Evolutionary conservation across 371 early-diverging fungal genomes (phyloP).

Genomic region (Coemansia linderi): DNA sequence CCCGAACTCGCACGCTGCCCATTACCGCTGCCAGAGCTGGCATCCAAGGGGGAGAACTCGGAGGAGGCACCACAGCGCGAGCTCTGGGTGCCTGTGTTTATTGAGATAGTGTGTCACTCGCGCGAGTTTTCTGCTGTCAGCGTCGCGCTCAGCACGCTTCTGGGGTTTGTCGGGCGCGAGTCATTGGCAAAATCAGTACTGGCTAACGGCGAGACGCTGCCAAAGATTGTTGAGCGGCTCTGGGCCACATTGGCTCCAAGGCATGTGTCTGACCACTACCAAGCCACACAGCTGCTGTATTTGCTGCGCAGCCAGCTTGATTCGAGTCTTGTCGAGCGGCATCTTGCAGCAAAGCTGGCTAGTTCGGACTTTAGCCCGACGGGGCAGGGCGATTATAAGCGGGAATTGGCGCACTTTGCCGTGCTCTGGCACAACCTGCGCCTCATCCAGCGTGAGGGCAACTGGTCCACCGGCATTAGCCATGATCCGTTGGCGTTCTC

Average conservation of each 20-base stretch:
- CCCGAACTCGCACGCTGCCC: conserved; percentile 12
- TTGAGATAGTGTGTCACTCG: conserved; percentile 10
- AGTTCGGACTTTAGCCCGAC: conserved; percentile 28
- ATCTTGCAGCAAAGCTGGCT: conserved; percentile 62
- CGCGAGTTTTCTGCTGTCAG: conserved; percentile 14
- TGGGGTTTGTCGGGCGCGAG: conserved; percentile 25
- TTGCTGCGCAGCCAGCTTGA: conserved; percentile 59
- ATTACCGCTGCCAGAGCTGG: conserved; percentile 6
- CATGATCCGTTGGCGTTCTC: conserved; percentile 36
- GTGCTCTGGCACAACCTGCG: conserved; percentile 40
- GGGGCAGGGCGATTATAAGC: not conserved
- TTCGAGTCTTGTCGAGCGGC: conserved; percentile 63
- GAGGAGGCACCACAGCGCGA: not conserved
- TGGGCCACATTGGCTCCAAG: conserved; percentile 60
- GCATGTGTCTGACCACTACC: conserved; percentile 60
- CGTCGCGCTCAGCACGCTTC: conserved; percentile 28
- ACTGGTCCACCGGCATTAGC: not conserved
- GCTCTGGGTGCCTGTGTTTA: conserved; percentile 29
- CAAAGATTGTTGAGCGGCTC: conserved; percentile 36
- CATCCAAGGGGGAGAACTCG: not conserved
- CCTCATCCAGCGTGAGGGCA: conserved; percentile 15
- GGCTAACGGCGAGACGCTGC: not conserved
- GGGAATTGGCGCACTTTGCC: conserved; percentile 23
- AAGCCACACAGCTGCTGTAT: conserved; percentile 70
- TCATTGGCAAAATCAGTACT: conserved; percentile 6